These are phyloP conservation scores for Yueomyces sp. DNA, from an alignment of 805 yeast species.

Conservation along the genomic window DNA sequence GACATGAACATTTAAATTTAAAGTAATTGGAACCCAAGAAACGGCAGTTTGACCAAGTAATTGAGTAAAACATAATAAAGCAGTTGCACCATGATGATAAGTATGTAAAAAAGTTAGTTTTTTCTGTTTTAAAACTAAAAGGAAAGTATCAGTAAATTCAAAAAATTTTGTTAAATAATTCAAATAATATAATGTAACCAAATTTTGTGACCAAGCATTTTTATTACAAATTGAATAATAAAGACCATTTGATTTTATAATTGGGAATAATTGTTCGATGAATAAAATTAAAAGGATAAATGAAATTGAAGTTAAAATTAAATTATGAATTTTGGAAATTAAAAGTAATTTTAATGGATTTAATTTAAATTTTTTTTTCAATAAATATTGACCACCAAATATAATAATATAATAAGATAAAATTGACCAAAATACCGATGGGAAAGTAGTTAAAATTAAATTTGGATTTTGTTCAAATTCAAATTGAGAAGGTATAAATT, in stretches of 20 bases:
- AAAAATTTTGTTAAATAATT: slow-evolving; percentile 82
- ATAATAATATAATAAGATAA: slow-evolving; percentile 61
- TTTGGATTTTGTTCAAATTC: slow-evolving; percentile 43
- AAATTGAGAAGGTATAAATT: slow-evolving; percentile 34
- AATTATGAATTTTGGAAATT: slow-evolving; percentile 76
- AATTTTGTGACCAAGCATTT: slow-evolving; percentile 69
- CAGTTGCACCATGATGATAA: slow-evolving; percentile 98
- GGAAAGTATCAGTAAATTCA: slow-evolving; percentile 84
- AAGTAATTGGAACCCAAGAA: slow-evolving; percentile 85
- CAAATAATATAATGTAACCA: slow-evolving; percentile 77
- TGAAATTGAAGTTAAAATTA: slow-evolving; percentile 58
- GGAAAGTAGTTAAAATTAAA: slow-evolving; percentile 53
- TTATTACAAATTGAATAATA: slow-evolving; percentile 72
- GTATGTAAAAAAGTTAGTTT: slow-evolving; percentile 87
- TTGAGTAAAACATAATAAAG: slow-evolving; percentile 86
- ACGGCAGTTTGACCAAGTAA: slow-evolving; percentile 81
- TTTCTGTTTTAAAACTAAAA: slow-evolving; percentile 83
- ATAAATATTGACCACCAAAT: slow-evolving; percentile 68
- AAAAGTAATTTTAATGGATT: slow-evolving; percentile 56
- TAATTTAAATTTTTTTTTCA: slow-evolving; percentile 31
- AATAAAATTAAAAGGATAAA: slow-evolving; percentile 51
- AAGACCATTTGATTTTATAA: slow-evolving; percentile 58
- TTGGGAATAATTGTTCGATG: slow-evolving; percentile 78
- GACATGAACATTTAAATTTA: slow-evolving; percentile 87
- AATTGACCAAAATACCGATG: slow-evolving; percentile 44